phyloP scores from a whole-genome alignment of 805 yeast species.

The Saturnispora ahearnii region DNA sequence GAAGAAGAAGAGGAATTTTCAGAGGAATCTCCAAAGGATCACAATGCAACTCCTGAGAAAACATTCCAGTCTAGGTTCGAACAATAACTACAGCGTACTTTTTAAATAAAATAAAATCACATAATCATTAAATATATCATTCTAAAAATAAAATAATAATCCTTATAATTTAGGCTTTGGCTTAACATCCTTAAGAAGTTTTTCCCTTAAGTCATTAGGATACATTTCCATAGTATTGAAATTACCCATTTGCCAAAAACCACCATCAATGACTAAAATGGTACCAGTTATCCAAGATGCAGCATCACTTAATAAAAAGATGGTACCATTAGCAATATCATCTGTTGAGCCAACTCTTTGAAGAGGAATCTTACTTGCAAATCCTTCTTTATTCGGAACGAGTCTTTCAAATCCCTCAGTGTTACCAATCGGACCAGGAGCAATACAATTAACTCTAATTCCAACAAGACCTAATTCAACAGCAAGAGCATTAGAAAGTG shows the following conservation, averaged over 20 bases:
- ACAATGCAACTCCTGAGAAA: neutral
- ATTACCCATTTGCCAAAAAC: constrained; percentile 71
- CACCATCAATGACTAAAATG: constrained; percentile 81
- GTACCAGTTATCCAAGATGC: constrained; percentile 73
- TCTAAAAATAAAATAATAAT: neutral
- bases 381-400: constrained; percentile 32
- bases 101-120: neutral
- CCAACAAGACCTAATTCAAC: constrained; percentile 91
- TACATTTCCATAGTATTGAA: constrained; percentile 28
- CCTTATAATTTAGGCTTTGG: constrained; percentile 19
- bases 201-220: constrained; percentile 33
- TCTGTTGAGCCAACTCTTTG: constrained; percentile 59
- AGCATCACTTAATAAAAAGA: constrained; percentile 75
- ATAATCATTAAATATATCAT: neutral
- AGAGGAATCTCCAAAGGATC: neutral
- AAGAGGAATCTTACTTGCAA: constrained; percentile 47
- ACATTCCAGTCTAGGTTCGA: constrained; percentile 4
- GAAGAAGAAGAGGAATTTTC: neutral
- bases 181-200: constrained; percentile 14
- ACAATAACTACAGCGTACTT: neutral
- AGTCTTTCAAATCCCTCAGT: constrained; percentile 82
- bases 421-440: constrained; percentile 83
- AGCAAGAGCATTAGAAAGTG: constrained; percentile 72
- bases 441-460: constrained; percentile 71
- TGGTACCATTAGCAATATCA: constrained; percentile 86